These are phyloP conservation scores for Colletotrichum endophyticum DNA, from an alignment of 2,329 filamentous ascomycete species.

Conservation along the genomic window DNA sequence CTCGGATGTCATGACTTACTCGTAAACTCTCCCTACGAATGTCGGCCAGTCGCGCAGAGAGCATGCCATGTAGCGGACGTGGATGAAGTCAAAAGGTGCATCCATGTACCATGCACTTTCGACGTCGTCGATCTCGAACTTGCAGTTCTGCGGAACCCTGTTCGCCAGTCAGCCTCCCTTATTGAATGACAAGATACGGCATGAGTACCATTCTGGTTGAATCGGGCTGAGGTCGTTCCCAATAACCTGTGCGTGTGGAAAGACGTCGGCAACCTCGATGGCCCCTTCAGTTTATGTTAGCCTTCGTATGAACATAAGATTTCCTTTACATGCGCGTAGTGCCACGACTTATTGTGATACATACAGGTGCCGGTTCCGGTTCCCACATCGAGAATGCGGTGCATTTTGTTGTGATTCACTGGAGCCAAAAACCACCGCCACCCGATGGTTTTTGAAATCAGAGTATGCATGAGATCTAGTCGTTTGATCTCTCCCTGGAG, in stretches of 20 bases:
- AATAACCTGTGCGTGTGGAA: not conserved
- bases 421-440: not conserved
- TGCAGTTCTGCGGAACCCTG: not conserved
- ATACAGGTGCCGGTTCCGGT: not conserved
- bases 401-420: not conserved
- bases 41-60: not conserved
- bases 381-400: not conserved
- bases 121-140: not conserved
- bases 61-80: not conserved
- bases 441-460: not conserved
- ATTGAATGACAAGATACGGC: accelerated
- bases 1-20: not conserved
- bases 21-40: not conserved
- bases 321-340: no score
- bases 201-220: not conserved
- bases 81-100: not conserved
- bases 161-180: not conserved
- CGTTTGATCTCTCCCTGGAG: not conserved
- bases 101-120: not conserved
- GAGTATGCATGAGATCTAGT: not conserved
- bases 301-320: no score
- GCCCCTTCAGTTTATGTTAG: not conserved
- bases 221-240: not conserved
- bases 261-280: not conserved
- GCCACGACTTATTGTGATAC: not conserved